phyloP scores from a whole-genome alignment of 2,329 filamentous ascomycete genomes.

The Plectosphaerella plurivora region DNA sequence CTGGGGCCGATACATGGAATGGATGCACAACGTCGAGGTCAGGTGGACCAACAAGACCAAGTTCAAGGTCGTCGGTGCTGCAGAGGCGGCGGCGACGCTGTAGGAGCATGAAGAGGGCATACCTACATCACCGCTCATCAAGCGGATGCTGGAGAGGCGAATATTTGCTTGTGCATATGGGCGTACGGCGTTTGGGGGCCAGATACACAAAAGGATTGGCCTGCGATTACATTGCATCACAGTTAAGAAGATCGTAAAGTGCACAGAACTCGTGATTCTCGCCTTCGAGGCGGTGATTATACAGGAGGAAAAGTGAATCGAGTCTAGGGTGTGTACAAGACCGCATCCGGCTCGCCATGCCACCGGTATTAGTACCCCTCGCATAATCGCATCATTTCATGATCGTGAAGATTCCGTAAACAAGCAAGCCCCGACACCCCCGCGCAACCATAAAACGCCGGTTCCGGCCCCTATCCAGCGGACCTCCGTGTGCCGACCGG shows the following conservation, averaged over 20 bases:
- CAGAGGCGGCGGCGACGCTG: slow-evolving; percentile 55
- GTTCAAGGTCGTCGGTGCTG: slow-evolving; percentile 60
- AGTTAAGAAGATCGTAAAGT: neutral
- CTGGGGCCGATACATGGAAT: slow-evolving; percentile 92
- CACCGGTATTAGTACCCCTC: too few species aligned
- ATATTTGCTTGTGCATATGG: slow-evolving; percentile 1
- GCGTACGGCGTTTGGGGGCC: neutral
- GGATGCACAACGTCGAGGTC: slow-evolving; percentile 80
- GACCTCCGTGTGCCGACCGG: too few species aligned
- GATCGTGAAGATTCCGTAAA: too few species aligned
- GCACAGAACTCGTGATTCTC: neutral
- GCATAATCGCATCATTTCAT: too few species aligned
- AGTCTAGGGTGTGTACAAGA: neutral
- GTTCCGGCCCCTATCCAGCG: too few species aligned
- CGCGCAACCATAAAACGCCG: too few species aligned
- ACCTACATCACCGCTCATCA: too few species aligned
- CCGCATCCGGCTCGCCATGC: too few species aligned
- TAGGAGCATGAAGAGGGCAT: slow-evolving; percentile 18
- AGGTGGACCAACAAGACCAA: slow-evolving; percentile 56
- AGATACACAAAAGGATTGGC: neutral
- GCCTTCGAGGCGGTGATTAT: neutral
- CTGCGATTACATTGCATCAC: neutral
- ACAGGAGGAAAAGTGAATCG: neutral
- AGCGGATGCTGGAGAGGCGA: neutral
- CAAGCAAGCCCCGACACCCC: too few species aligned